Conservation (phyloP, 2,329 filamentous ascomycete genomes). For the Acrodontium crateriforme region DNA sequence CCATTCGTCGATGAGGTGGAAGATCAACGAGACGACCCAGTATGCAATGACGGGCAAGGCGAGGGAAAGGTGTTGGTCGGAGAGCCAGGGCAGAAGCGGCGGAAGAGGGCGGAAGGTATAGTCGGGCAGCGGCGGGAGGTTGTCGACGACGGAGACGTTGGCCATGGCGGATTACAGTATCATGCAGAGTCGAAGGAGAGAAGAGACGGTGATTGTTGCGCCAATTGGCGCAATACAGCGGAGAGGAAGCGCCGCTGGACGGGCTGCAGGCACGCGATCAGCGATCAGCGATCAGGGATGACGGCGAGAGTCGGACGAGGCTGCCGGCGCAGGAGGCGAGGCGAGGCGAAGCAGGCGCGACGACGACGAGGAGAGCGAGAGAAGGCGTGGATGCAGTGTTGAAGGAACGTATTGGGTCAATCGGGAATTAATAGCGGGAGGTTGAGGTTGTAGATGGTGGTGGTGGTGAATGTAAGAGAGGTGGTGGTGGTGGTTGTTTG, state of each 20-base stretch:
- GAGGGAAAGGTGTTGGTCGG: slow-evolving; percentile 68
- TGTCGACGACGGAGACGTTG: slow-evolving; percentile 32
- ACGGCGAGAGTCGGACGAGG: slow-evolving; percentile 1
- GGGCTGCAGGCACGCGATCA: too few species aligned
- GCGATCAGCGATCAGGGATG: too few species aligned
- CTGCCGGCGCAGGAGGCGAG: too few species aligned
- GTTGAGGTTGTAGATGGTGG: too few species aligned
- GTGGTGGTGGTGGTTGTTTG: too few species aligned
- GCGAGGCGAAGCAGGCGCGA: too few species aligned
- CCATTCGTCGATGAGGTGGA: slow-evolving; percentile 73
- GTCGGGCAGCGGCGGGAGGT: slow-evolving; percentile 72
- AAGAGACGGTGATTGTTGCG: too few species aligned
- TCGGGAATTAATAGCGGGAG: too few species aligned
- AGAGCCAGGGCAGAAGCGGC: slow-evolving; percentile 61
- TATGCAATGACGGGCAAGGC: slow-evolving; percentile 70
- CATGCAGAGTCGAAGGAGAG: slow-evolving; percentile 2
- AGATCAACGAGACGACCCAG: slow-evolving; percentile 74
- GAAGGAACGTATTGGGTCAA: slow-evolving; percentile 4
- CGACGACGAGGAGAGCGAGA: too few species aligned
- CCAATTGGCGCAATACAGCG: background rate
- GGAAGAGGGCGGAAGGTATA: slow-evolving; percentile 59
- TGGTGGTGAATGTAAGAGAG: too few species aligned
- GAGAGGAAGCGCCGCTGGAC: too few species aligned
- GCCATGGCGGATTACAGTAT: slow-evolving; percentile 14
- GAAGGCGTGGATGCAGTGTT: too few species aligned